Base-by-base conservation (phyloP, 129 eudicot species). In the Saussurea involucrata region DNA sequence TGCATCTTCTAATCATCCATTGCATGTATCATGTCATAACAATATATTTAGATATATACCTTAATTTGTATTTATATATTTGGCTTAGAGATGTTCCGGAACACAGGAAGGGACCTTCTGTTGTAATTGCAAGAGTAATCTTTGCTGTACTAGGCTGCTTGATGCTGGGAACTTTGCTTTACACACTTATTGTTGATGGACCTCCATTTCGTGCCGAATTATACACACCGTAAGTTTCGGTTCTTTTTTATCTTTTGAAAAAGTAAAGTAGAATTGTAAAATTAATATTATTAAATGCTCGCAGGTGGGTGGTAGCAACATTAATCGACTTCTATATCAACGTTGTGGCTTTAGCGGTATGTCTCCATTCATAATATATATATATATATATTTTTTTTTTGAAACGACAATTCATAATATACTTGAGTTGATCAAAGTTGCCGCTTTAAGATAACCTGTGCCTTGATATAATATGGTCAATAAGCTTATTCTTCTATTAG, bases 231-330 rank as follows among this genome's bases (percentile, higher is more conserved):
- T 92, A 83, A 84, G 88, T 61, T 76, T 27, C 37, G 42, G 27
- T 53, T 15, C 32, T 67, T 21, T 61, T n/a, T n/a, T 22, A 33
- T 21, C 13, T 20, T 70, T 20, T 57, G 22, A 53, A 53, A 53
- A 53, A 7, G 8, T 17, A 53, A 53, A 5, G 22, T 53, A 17
- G 61, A 53, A 76, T 24, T 69, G 36, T 69, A 29, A 58, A 37
- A 63, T 33, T 49, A 58, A 71, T 4, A 11, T 67, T 68, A 66
- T 60, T 9, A 11, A 13, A 33, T 82, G 40, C 70, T 60, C 74
- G 78, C 93, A 90, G 98, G 95, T 93, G 98, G 95, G 21, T 90
- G 79, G 57, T 77, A 40, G 92, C 95, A 28, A 90, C 96, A 24
- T 83, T 88, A 24, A 72, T 88, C 22, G 96, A 88, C 82, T 90